Evolutionary conservation across 306 rosid species (phyloP).

Genomic region (Quercus mongolica): DNA sequence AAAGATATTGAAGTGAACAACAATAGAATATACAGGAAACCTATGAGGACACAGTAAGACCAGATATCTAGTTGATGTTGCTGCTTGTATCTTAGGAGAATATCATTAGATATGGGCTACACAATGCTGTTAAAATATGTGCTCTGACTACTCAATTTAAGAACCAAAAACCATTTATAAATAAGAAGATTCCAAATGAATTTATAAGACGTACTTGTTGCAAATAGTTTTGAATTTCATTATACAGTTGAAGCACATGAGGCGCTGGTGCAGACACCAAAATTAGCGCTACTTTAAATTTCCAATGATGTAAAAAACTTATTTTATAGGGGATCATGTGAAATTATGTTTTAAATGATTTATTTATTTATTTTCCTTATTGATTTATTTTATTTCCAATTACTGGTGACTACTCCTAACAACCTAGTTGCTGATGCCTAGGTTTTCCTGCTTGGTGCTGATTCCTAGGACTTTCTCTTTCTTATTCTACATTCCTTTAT

Average conservation of each 20-base stretch:
- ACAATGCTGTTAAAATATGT: background rate
- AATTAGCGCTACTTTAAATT: too few species aligned
- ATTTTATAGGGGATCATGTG: too few species aligned
- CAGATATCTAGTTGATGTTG: background rate
- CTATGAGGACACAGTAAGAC: background rate
- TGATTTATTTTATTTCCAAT: too few species aligned
- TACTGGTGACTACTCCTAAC: too few species aligned
- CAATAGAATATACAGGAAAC: background rate
- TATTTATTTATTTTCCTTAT: too few species aligned
- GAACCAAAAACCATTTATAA: background rate
- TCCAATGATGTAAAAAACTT: too few species aligned
- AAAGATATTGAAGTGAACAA: background rate
- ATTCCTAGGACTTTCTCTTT: too few species aligned
- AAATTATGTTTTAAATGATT: too few species aligned
- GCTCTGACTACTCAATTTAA: conserved; percentile 4
- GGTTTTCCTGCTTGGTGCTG: too few species aligned
- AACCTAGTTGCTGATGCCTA: too few species aligned
- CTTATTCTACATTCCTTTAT: too few species aligned
- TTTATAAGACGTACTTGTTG: background rate
- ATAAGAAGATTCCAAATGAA: background rate
- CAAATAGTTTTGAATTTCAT: background rate
- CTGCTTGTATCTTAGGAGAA: background rate
- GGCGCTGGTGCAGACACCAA: background rate
- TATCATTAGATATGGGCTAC: background rate
- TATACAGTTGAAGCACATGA: background rate